Conservation (phyloP, 306 rosid species). For the Sphenostylis stenocarpa region DNA sequence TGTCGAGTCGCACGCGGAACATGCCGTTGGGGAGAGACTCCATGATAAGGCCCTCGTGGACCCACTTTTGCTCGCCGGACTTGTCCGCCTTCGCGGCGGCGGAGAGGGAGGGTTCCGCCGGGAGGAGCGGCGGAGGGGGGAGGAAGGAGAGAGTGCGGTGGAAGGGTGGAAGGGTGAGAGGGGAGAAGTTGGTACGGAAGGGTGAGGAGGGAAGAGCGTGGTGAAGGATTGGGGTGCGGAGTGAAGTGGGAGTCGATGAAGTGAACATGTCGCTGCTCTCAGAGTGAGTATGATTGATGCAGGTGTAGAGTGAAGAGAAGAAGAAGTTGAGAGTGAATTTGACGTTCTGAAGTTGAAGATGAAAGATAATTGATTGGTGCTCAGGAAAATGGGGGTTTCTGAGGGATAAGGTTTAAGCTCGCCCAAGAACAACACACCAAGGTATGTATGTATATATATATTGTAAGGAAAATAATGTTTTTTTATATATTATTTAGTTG, state of each 20-base stretch:
- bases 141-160: constrained; percentile 32
- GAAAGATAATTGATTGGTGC: background rate
- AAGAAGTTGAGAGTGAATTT: too few species aligned
- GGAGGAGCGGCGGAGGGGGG: constrained; percentile 5
- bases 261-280: constrained; percentile 20
- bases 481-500: too few species aligned
- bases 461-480: too few species aligned
- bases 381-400: background rate
- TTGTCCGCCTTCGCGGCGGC: constrained; percentile 38
- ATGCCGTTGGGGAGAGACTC: constrained; percentile 60
- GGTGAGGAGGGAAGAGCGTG: background rate
- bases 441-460: too few species aligned
- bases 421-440: background rate
- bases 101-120: background rate
- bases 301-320: background rate
- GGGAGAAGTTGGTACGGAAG: background rate
- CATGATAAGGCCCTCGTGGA: constrained; percentile 49
- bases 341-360: background rate
- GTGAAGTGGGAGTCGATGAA: constrained; percentile 15
- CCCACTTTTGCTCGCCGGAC: constrained; percentile 52
- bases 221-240: constrained; percentile 29
- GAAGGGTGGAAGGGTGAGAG: background rate
- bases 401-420: constrained; percentile 13
- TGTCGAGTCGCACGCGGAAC: constrained; percentile 56
- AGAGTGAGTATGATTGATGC: background rate